Evolutionary conservation across 2,329 filamentous ascomycete genomes (phyloP).

Genomic region (Aureobasidium subglaciale): DNA sequence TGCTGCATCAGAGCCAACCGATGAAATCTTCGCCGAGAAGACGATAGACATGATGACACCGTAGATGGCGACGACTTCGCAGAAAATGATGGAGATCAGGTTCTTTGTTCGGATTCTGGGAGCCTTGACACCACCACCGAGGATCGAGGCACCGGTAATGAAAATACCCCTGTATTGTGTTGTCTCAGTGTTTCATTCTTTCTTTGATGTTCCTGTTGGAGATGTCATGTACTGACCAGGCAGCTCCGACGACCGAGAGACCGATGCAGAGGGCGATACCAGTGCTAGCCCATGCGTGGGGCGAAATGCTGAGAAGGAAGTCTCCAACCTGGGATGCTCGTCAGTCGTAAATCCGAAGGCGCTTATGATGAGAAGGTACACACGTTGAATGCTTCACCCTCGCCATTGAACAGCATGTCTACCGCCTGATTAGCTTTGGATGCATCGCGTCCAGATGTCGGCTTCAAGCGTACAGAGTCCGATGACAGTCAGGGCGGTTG

Average conservation of each 20-base stretch:
- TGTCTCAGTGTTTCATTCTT: constrained; percentile 2
- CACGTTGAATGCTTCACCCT: constrained; percentile 93
- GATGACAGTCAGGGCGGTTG: constrained; percentile 28
- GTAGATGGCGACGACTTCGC: constrained; percentile 99
- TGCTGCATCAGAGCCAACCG: constrained; percentile 56
- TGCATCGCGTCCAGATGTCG: not conserved
- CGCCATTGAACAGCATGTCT: constrained; percentile 99
- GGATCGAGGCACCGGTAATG: constrained; percentile 94
- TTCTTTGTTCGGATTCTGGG: constrained; percentile 99
- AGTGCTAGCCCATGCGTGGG: constrained; percentile 84
- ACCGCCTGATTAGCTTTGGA: constrained; percentile 24
- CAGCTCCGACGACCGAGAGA: constrained; percentile 90
- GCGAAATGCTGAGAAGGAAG: constrained; percentile 90
- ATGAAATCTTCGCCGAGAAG: constrained; percentile 80
- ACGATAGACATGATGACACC: constrained; percentile 99
- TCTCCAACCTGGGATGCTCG: constrained; percentile 61
- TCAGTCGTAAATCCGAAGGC: not conserved
- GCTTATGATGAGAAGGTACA: constrained; percentile 23
- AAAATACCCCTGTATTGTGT: constrained; percentile 76
- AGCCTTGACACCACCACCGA: constrained; percentile 92
- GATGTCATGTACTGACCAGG: constrained; percentile 60
- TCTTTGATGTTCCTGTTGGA: not conserved
- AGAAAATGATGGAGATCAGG: constrained; percentile 99
- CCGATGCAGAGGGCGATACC: constrained; percentile 94
- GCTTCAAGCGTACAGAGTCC: constrained; percentile 29